A percentile compares a stretch with the other conserved stretches of the same genome.
phyloP scores from a whole-genome alignment of 768 basidiomycete species.

The Podaxis mareebaensis region DNA sequence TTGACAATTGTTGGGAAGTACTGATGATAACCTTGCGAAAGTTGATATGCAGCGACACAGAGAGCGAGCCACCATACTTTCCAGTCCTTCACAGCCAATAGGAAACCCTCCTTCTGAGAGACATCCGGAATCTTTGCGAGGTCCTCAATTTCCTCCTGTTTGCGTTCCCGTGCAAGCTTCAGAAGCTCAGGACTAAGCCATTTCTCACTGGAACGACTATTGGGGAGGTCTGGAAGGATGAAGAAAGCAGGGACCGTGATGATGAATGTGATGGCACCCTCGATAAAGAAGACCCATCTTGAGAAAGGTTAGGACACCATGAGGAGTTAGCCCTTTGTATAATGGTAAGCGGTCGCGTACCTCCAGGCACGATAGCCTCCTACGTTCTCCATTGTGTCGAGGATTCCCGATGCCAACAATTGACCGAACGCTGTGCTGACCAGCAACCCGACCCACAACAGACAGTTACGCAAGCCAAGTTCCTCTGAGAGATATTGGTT shows the following conservation, averaged over 20 bases:
- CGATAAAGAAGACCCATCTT: conserved; percentile 52
- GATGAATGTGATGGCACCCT: conserved; percentile 28
- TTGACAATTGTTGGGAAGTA: conserved; percentile 64
- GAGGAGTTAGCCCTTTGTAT: not conserved
- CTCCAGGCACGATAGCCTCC: conserved; percentile 55
- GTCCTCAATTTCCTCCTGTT: conserved; percentile 51
- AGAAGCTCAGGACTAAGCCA: conserved; percentile 24
- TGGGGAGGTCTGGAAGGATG: conserved; percentile 36
- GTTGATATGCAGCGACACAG: conserved; percentile 47
- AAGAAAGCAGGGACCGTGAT: conserved; percentile 40
- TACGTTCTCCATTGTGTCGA: conserved; percentile 46
- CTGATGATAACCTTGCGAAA: conserved; percentile 54
- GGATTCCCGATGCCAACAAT: conserved; percentile 49
- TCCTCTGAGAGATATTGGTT: conserved; percentile 16
- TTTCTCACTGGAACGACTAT: conserved; percentile 30
- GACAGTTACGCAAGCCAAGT: conserved; percentile 47
- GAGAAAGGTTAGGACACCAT: not conserved
- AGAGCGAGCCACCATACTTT: conserved; percentile 68
- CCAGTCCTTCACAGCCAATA: conserved; percentile 59
- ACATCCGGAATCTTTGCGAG: conserved; percentile 8
- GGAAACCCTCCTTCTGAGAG: conserved; percentile 29
- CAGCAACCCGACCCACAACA: conserved; percentile 49
- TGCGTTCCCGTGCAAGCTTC: conserved; percentile 29
- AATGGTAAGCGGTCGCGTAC: conserved; percentile 25
- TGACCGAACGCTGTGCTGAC: conserved; percentile 57